Percentiles rank a stretch among this genome's conserved stretches.
These are phyloP conservation scores for Fraxinus baroniana DNA, from an alignment of 305 asterid genomes.

Conservation along the genomic window DNA sequence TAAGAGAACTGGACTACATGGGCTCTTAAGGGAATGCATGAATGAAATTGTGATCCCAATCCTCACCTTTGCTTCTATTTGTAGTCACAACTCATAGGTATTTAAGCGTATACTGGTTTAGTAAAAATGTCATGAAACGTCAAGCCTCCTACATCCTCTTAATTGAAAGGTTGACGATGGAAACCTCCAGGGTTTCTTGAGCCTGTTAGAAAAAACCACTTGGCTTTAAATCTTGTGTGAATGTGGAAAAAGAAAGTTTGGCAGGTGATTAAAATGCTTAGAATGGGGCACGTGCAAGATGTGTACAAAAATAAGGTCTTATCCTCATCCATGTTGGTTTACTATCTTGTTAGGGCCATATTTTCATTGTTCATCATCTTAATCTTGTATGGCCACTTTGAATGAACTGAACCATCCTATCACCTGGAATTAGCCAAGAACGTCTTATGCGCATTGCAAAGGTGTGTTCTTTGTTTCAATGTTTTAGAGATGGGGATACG, in stretches of 20 bases:
- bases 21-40: conserved; percentile 1
- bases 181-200: not conserved
- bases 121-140: not conserved
- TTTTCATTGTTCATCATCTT: not conserved
- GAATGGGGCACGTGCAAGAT: not conserved
- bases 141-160: not conserved
- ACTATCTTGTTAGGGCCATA: not conserved
- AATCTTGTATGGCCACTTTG: not conserved
- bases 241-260: not conserved
- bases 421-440: not conserved
- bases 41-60: not conserved
- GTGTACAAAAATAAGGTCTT: not conserved
- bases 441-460: not conserved
- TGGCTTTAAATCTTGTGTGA: not conserved
- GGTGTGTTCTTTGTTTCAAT: not conserved
- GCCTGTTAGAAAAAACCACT: not conserved
- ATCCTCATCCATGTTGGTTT: not conserved
- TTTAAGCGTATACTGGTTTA: not conserved
- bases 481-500: not conserved
- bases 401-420: not conserved
- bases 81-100: not conserved
- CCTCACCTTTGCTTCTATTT: not conserved
- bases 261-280: not conserved
- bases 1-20: not conserved
- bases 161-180: not conserved